Evolutionary conservation across 208 protist genomes (phyloP).

Genomic region (Naegleria gruberi): DNA sequence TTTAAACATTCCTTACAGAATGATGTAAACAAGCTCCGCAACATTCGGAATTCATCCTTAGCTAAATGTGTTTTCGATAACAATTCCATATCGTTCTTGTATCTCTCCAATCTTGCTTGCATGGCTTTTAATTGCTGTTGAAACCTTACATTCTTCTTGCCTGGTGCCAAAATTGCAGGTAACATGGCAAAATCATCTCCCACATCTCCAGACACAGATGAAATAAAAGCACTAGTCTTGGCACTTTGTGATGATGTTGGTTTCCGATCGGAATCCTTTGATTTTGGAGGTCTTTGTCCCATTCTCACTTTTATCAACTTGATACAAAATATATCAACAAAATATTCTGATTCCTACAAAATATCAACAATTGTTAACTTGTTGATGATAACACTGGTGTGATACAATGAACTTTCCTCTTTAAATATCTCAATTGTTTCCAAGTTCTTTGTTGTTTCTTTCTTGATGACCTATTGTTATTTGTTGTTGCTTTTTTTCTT

Average conservation of each 20-base stretch:
- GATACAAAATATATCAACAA: no score
- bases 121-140: neutral
- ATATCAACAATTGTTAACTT: no score
- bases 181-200: neutral
- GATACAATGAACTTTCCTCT: no score
- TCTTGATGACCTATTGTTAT: no score
- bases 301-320: no score
- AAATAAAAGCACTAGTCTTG: neutral
- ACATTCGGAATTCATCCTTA: neutral
- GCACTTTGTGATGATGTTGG: neutral
- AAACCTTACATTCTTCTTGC: neutral
- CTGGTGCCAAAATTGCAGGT: neutral
- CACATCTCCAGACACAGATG: neutral
- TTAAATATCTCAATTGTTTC: no score
- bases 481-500: no score
- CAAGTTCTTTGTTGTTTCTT: no score
- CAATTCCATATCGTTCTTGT: neutral
- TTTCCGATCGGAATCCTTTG: neutral
- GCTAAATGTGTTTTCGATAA: neutral
- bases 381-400: no score
- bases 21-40: neutral
- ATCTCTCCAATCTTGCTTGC: neutral
- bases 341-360: no score
- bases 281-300: neutral
- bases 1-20: conserved; percentile 3